A percentile compares a stretch with the other conserved stretches of the same genome.
Evolutionary conservation across 257 asterid species (phyloP).

Genomic region (Asclepias syriaca): DNA sequence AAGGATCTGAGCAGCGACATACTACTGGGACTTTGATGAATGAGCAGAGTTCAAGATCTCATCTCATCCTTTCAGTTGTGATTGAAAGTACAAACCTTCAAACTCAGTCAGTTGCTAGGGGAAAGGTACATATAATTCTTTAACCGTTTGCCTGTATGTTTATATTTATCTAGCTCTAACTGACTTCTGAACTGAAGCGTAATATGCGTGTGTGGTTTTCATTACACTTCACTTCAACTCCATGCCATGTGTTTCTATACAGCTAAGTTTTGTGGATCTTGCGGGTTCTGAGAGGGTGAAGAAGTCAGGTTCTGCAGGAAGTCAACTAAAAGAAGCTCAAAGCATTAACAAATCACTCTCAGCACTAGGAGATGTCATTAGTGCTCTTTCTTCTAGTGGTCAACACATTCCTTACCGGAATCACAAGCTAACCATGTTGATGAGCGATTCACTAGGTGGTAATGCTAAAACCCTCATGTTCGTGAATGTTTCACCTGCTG

Average conservation of each 20-base stretch:
- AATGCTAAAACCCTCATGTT: slow-evolving; percentile 97
- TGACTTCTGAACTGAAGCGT: neutral
- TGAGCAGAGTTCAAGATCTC: slow-evolving; percentile 96
- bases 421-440: slow-evolving; percentile 94
- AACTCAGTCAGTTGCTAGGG: slow-evolving; percentile 87
- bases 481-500: slow-evolving; percentile 89
- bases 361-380: slow-evolving; percentile 94
- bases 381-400: slow-evolving; percentile 74
- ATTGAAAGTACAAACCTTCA: slow-evolving; percentile 93
- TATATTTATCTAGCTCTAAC: neutral
- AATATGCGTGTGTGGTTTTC: neutral
- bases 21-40: slow-evolving; percentile 86
- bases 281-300: slow-evolving; percentile 97
- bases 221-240: neutral
- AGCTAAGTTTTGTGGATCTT: slow-evolving; percentile 97
- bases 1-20: slow-evolving; percentile 91
- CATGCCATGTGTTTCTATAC: slow-evolving; percentile 18
- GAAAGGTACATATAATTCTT: slow-evolving; percentile 59
- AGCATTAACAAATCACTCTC: slow-evolving; percentile 96
- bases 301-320: slow-evolving; percentile 90
- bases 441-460: slow-evolving; percentile 98
- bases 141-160: neutral
- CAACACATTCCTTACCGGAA: slow-evolving; percentile 97
- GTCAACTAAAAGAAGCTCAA: slow-evolving; percentile 88
- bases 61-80: slow-evolving; percentile 76